Evolutionary conservation across 129 eudicot genomes (phyloP).

Genomic region (Arctium lappa): DNA sequence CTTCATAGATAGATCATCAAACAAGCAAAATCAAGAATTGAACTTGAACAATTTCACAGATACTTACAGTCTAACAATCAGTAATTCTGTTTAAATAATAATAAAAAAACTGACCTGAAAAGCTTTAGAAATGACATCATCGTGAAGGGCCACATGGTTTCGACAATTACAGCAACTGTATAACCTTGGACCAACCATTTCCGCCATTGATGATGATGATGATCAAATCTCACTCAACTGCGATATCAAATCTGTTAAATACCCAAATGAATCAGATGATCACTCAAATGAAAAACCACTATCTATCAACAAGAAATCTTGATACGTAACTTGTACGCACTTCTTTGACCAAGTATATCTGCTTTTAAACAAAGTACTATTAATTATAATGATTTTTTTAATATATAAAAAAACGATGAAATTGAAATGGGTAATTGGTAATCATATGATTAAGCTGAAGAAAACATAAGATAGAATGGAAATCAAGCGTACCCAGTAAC

Average conservation of each 20-base stretch:
- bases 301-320: slow-evolving; percentile 26
- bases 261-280: slow-evolving; percentile 26
- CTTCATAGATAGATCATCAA: slow-evolving; percentile 1
- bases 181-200: slow-evolving; percentile 68
- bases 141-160: slow-evolving; percentile 78
- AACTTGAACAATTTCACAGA: not conserved
- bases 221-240: slow-evolving; percentile 10
- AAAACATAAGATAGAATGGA: slow-evolving; percentile 4
- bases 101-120: slow-evolving; percentile 47
- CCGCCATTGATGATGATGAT: slow-evolving; percentile 53
- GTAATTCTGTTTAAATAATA: not conserved
- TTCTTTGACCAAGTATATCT: slow-evolving; percentile 27
- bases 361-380: slow-evolving; percentile 7
- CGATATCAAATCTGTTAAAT: slow-evolving; percentile 26
- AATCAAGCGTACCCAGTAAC: slow-evolving; percentile 30
- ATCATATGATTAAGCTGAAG: slow-evolving; percentile 6
- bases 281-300: not conserved
- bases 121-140: slow-evolving; percentile 70
- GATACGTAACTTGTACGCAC: slow-evolving; percentile 34
- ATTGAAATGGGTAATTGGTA: slow-evolving; percentile 21
- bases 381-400: not conserved
- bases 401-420: slow-evolving; percentile 3
- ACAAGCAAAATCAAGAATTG: not conserved
- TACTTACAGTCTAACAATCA: not conserved
- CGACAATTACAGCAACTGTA: slow-evolving; percentile 77